phyloP scores from a whole-genome alignment of 495 filamentous ascomycete species.

The Lasiosphaeria miniovina region DNA sequence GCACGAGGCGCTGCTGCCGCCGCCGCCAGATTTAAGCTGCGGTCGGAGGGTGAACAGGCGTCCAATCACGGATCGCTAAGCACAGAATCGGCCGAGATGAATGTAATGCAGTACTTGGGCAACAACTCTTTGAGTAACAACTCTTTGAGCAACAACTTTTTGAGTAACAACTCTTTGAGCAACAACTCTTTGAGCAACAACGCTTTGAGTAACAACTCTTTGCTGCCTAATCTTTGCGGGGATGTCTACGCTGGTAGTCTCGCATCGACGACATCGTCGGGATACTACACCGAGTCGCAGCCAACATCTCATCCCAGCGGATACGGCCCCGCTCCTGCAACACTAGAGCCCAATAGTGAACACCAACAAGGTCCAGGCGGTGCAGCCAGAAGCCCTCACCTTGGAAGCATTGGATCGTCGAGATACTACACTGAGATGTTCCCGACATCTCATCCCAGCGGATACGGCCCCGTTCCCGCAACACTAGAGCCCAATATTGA shows the following conservation, averaged over 20 bases:
- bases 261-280: constrained; percentile 57
- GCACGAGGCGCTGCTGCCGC: constrained; percentile 61
- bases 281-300: constrained; percentile 57
- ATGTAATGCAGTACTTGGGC: constrained; percentile 73
- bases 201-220: constrained; percentile 62
- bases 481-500: constrained; percentile 86
- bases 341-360: constrained; percentile 83
- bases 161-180: no score
- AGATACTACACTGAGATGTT: constrained; percentile 57
- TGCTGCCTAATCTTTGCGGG: constrained; percentile 80
- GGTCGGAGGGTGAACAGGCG: constrained; percentile 73
- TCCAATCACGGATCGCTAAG: constrained; percentile 78
- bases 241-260: constrained; percentile 69
- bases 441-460: constrained; percentile 72
- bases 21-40: constrained; percentile 49
- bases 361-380: constrained; percentile 66
- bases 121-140: no score
- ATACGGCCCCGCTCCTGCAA: constrained; percentile 79
- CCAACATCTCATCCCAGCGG: constrained; percentile 73
- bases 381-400: constrained; percentile 67
- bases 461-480: constrained; percentile 77
- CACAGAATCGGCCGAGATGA: constrained; percentile 69
- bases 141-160: no score
- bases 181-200: no score
- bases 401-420: constrained; percentile 66